Percentiles rank a stretch among this genome's conserved stretches.
phyloP scores from a whole-genome alignment of 129 eudicot genomes.

The Lactuca sativa region DNA sequence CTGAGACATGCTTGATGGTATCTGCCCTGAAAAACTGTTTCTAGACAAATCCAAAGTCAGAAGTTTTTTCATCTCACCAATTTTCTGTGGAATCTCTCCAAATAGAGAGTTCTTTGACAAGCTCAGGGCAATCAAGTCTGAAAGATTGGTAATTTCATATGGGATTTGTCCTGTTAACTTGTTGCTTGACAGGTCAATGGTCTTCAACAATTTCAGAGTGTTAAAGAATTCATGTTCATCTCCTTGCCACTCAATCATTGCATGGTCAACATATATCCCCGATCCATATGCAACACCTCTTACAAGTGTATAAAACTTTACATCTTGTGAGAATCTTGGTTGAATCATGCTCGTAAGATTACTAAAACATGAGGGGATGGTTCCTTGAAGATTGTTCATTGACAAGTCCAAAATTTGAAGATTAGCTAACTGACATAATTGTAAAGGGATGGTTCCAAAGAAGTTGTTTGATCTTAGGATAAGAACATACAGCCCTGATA shows the following conservation, averaged over 20 bases:
- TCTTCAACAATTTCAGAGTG: neutral
- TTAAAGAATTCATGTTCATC: neutral
- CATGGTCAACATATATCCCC: neutral
- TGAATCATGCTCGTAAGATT: neutral
- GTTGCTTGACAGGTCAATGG: neutral
- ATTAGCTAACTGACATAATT: neutral
- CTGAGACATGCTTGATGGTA: neutral
- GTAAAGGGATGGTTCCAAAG: neutral
- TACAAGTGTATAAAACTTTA: too few relatives aligned
- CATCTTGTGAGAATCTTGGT: neutral
- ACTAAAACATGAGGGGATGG: neutral
- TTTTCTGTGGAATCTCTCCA: neutral
- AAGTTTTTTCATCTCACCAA: neutral
- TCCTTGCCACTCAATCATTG: neutral
- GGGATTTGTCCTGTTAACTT: neutral
- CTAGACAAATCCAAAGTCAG: neutral
- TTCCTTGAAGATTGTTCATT: neutral
- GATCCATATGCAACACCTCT: too few relatives aligned
- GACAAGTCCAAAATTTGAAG: neutral
- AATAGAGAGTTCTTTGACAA: neutral
- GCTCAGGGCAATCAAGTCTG: neutral
- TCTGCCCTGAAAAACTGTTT: neutral
- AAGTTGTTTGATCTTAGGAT: neutral
- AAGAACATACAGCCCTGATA: neutral
- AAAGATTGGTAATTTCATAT: neutral